Evolutionary conservation across 2,329 filamentous ascomycete genomes (phyloP).

Genomic region (Botrytis paeoniae): DNA sequence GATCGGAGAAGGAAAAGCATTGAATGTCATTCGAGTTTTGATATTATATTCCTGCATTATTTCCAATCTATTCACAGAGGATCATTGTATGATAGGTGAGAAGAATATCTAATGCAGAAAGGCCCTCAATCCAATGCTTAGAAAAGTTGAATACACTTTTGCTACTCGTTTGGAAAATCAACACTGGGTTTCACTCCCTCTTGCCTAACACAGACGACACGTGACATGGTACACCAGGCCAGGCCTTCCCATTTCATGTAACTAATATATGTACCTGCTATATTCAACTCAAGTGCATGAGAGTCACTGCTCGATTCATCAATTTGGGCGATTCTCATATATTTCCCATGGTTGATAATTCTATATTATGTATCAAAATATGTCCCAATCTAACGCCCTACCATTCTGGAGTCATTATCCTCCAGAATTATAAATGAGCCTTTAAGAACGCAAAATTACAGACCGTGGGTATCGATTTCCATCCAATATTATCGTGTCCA

Average conservation of each 20-base stretch:
- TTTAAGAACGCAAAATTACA: background rate
- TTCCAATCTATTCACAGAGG: background rate
- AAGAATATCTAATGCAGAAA: background rate
- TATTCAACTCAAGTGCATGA: background rate
- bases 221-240: background rate
- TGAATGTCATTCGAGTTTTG: background rate
- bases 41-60: background rate
- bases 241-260: constrained; percentile 6
- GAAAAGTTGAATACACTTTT: background rate
- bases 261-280: background rate
- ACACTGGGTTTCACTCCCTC: background rate
- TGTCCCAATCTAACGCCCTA: background rate
- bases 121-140: no score
- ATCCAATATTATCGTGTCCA: background rate
- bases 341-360: background rate
- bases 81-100: background rate
- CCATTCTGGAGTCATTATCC: background rate
- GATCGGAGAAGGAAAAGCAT: background rate
- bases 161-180: background rate
- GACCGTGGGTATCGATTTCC: constrained; percentile 15
- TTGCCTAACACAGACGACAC: background rate
- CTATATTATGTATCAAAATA: background rate
- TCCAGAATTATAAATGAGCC: background rate
- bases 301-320: background rate
- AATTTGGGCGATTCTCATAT: background rate